These are phyloP conservation scores for Trichoderma simmonsii DNA, from an alignment of 2,329 filamentous ascomycete genomes.

Conservation along the genomic window DNA sequence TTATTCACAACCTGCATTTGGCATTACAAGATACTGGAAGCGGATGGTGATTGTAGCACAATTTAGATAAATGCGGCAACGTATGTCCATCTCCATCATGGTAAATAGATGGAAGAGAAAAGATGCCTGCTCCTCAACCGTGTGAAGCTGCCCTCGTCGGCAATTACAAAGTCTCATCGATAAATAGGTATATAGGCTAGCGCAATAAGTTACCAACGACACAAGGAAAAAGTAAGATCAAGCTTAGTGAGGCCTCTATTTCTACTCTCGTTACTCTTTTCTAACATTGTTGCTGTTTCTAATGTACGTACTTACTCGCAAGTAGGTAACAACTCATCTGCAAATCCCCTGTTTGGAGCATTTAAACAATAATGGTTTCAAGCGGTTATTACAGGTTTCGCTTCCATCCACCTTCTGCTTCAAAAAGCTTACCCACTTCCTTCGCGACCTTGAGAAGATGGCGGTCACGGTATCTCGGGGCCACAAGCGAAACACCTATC, in stretches of 20 bases:
- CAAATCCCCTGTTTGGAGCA: neutral
- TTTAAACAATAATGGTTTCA: neutral
- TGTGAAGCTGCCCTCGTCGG: neutral
- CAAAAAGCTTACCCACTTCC: slow-evolving; percentile 35
- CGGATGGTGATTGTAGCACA: neutral
- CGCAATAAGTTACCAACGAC: neutral
- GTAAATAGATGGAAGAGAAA: neutral
- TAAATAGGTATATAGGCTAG: neutral
- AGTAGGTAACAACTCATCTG: neutral
- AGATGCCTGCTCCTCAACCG: neutral
- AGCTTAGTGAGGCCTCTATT: neutral
- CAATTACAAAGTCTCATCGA: neutral
- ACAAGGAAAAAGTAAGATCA: neutral
- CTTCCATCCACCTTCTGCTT: slow-evolving; percentile 30
- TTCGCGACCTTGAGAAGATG: slow-evolving; percentile 44
- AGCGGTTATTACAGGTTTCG: slow-evolving; percentile 12
- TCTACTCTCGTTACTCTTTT: neutral
- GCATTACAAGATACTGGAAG: neutral
- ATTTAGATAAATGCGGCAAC: neutral
- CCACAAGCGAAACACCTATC: slow-evolving; percentile 55
- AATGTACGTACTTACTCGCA: neutral
- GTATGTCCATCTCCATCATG: neutral
- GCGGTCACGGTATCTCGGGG: slow-evolving; percentile 45
- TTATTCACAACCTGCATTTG: neutral
- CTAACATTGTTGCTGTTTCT: neutral